phyloP scores from a whole-genome alignment of 305 asterid genomes.

The Fraxinus sp. region DNA sequence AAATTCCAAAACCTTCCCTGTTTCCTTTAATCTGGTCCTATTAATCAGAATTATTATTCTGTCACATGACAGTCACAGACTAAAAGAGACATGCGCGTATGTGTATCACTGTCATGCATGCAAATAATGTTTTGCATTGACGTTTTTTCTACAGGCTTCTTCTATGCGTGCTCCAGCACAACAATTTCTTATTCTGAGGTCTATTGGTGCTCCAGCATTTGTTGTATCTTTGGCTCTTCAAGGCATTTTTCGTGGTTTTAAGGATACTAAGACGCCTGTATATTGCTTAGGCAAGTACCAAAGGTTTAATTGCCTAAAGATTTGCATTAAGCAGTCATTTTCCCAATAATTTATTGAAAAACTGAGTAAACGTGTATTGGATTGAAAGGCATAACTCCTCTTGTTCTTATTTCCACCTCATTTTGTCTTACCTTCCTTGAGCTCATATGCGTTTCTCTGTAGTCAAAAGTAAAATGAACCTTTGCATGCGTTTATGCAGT shows the following conservation, averaged over 20 bases:
- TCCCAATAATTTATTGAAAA: background rate
- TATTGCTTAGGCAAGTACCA: constrained; percentile 72
- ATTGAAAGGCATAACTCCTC: background rate
- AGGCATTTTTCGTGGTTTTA: constrained; percentile 96
- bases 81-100: constrained; percentile 5
- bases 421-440: background rate
- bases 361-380: background rate
- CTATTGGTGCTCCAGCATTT: constrained; percentile 95
- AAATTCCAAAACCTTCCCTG: constrained; percentile 7
- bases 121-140: constrained; percentile 12
- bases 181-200: constrained; percentile 73
- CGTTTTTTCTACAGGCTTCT: constrained; percentile 51
- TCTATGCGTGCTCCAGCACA: constrained; percentile 82
- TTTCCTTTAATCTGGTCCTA: background rate
- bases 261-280: constrained; percentile 92
- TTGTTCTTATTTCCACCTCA: background rate
- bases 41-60: background rate
- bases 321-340: background rate
- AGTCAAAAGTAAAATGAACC: background rate
- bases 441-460: background rate
- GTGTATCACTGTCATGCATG: background rate
- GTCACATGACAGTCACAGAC: background rate
- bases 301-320: constrained; percentile 1
- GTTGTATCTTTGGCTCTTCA: constrained; percentile 94
- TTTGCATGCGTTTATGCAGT: background rate